Base-by-base conservation (phyloP, 2,329 filamentous ascomycete genomes). In the Aspergillus costaricaensis region DNA sequence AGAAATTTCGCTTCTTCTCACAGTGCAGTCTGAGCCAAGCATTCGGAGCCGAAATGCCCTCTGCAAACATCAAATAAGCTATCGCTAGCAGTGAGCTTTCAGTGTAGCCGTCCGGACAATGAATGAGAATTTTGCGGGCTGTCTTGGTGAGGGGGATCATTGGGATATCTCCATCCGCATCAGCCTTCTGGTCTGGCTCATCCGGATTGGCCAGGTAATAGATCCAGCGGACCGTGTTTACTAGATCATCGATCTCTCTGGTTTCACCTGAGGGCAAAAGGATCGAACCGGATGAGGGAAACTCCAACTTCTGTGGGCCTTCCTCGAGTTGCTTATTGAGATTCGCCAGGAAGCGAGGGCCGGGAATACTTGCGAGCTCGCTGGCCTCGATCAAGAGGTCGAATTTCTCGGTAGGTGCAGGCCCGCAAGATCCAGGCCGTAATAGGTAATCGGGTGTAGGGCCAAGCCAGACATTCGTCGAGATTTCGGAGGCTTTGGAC, bases 41-140 rank as follows among this genome's bases (percentile, higher is more conserved):
- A 58, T 92, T 87, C 27, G 93, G 90, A 0, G 94, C 85, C 0
- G 93, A 85, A 10, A 87, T 82, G 6, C 91, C 92, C 63, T 95
- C 91, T 57, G 91, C 91, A 76, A 92, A 99, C 83, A 96, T 96
- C 73, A 89, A 92, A 76, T 99, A 99, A 9, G 94, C 91, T 41
- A 99, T 86, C 2, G 86, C 92, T 17, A 99, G 83, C 75, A 99
- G 84, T 1, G 92, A 92, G 1, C 91, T 94, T 76, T 99, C 95
- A 0, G 95, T 99, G 71, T 99, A 99, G 17, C 95, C 95, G 75
- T 99, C 95, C 2, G 89, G 88, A 75, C 95, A 98, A 76, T 98
- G 94, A 43, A 99, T 91, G 32, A 98, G 84, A 36, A 98, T 86
- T 71, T 88, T 92, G 64, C 87, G 82, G 58, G 86, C 81, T 36